Evolutionary conservation across 176 grass and related monocot genomes (phyloP), one percentile per base, ranked within the genome.

Genomic region (Cenchrus americanus): DNA sequence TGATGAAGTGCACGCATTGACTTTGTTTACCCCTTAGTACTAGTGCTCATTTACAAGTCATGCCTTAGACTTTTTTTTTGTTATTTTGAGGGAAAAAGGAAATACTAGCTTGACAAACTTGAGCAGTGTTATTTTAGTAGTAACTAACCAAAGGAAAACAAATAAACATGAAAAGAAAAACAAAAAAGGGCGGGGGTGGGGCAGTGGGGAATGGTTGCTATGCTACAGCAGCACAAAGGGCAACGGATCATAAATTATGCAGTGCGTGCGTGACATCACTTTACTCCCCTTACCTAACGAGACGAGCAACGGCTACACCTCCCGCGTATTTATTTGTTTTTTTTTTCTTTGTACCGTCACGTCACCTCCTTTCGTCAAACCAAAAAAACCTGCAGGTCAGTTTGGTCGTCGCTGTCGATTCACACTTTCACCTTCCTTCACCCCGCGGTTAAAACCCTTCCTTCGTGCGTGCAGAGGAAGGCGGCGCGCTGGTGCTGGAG

Each of bases 401-500:
- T 48, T 40, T 68, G 48, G 73, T 66, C 62, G 43, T 51, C 42
- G 47, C 7, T 66, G 14, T 4, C 24, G 30, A 32, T 74, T 74
- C 19, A 49, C 34, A 37, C 34, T 12, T 40, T 71, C 34, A 37
- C 34, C 34, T 37, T 37, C 34, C 34, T 69, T 71, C 44, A 72
- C 69, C 7, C 6, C 44, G 69, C 44, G 69, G 69, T 71, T 7
- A 71, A 44, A 44, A 5, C 1, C 43, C 43, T 68, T 21, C 9
- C n/a, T 72, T 43, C 11, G 18, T 77, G 82, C 85, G 40, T 78
- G 82, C 85, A 94, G 95, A 93, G 46, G 95, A 97, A 73, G 91
- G 86, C 53, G 95, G 95, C n/a, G 95, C 90, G 1, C 59, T 97
- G 32, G 76, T 98, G 22, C 81, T 98, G 9, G 95, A 98, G 72